phyloP scores from a whole-genome alignment of 352 stramenopile species.

The Phytophthora sojae region DNA sequence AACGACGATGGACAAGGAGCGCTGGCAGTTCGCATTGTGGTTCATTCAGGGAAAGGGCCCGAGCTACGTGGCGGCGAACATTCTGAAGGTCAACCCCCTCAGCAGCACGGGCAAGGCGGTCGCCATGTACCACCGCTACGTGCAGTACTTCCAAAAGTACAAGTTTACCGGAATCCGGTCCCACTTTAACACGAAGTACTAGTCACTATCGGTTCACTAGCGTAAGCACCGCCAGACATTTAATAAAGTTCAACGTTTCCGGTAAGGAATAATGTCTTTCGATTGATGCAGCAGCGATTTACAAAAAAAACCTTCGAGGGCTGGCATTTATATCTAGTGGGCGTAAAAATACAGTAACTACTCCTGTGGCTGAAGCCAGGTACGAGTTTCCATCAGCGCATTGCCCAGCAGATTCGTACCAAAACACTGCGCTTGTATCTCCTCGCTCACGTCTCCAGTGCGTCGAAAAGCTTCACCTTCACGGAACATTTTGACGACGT shows the following conservation, averaged over 20 bases:
- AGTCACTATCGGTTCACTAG: too few relatives aligned
- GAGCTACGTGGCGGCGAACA: background rate
- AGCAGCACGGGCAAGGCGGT: background rate
- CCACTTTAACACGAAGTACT: too few relatives aligned
- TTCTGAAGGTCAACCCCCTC: background rate
- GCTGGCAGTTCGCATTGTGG: background rate
- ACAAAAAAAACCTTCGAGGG: too few relatives aligned
- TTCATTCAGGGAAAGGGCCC: background rate
- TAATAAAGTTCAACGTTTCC: too few relatives aligned
- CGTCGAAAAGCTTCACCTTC: conserved; percentile 43
- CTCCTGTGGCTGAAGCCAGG: conserved; percentile 46
- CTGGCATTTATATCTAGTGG: too few relatives aligned
- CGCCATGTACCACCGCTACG: background rate
- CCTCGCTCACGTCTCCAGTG: conserved; percentile 44
- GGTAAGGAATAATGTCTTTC: too few relatives aligned
- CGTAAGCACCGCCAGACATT: too few relatives aligned
- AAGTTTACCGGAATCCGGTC: background rate
- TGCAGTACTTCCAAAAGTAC: background rate
- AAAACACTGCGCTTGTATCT: conserved; percentile 46
- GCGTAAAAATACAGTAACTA: background rate
- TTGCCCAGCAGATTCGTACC: conserved; percentile 65
- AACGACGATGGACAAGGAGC: too few relatives aligned
- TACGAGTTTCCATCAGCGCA: conserved; percentile 61
- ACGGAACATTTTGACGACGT: conserved; percentile 49
- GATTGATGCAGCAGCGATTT: too few relatives aligned